Conservation (phyloP, 208 protist species). For the Crithidia expoeki region DNA sequence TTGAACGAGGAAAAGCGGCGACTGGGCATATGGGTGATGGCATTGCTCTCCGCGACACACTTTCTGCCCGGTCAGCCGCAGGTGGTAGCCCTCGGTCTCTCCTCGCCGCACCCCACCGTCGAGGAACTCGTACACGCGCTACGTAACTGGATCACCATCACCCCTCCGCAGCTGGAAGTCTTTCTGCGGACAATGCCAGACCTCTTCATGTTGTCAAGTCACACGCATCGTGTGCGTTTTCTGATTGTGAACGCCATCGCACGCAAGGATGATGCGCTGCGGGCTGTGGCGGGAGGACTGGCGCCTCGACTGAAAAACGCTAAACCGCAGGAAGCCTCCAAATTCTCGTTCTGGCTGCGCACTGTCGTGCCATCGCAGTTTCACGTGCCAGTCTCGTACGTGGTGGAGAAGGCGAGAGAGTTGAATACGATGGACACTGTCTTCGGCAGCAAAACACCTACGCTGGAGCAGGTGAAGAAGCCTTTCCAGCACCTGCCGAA, state of each 20-base stretch:
- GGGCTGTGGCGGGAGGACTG: background rate
- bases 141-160: slow-evolving; percentile 1
- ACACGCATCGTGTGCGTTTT: slow-evolving; percentile 6
- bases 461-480: slow-evolving; percentile 15
- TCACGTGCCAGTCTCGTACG: slow-evolving; percentile 24
- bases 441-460: slow-evolving; percentile 9
- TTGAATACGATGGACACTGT: background rate
- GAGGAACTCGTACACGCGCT: slow-evolving; percentile 18
- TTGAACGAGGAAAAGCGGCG: slow-evolving; percentile 22
- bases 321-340: background rate
- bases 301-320: background rate
- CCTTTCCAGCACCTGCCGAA: slow-evolving; percentile 22
- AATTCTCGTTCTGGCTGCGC: slow-evolving; percentile 28
- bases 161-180: background rate
- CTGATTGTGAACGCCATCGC: background rate
- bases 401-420: background rate
- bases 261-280: background rate
- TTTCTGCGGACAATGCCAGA: slow-evolving; percentile 7
- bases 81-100: slow-evolving; percentile 16
- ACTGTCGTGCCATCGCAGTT: slow-evolving; percentile 32
- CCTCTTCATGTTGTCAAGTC: background rate
- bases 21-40: slow-evolving; percentile 38
- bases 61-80: slow-evolving; percentile 33
- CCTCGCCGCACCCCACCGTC: slow-evolving; percentile 11
- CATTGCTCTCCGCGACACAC: slow-evolving; percentile 39